These are phyloP conservation scores for Naumovozyma dairenensis DNA, from an alignment of 805 yeast species.

Conservation along the genomic window DNA sequence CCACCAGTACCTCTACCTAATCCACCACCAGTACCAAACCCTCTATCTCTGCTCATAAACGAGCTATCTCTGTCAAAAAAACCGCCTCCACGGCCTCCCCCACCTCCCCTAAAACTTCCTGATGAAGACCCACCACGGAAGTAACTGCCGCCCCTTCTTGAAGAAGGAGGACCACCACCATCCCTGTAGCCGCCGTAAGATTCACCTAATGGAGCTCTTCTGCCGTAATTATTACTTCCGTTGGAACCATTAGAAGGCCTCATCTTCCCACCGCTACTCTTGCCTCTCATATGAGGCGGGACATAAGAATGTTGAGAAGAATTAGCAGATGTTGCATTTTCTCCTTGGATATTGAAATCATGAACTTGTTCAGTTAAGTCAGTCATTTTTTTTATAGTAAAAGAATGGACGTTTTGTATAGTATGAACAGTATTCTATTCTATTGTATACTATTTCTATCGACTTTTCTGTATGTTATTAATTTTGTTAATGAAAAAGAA, in stretches of 20 bases:
- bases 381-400: constrained; percentile 44
- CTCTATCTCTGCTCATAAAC: constrained; percentile 15
- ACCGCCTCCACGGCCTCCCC: constrained; percentile 15
- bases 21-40: constrained; percentile 25
- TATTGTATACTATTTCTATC: too few species aligned
- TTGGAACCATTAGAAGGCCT: too few species aligned
- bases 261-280: too few species aligned
- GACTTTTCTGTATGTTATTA: too few species aligned
- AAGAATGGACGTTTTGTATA: too few species aligned
- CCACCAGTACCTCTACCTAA: constrained; percentile 49
- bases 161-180: constrained; percentile 23
- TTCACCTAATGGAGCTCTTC: too few species aligned
- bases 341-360: constrained; percentile 36
- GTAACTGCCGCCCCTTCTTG: too few species aligned
- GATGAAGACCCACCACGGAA: too few species aligned
- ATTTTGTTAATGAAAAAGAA: too few species aligned
- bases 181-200: constrained; percentile 29
- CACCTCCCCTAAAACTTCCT: neutral
- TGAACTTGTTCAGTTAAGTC: constrained; percentile 47
- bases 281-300: constrained; percentile 24
- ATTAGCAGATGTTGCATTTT: neutral
- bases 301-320: constrained; percentile 32
- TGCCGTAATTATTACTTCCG: too few species aligned
- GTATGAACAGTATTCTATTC: too few species aligned
- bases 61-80: constrained; percentile 9